phyloP scores from a whole-genome alignment of 805 yeast genomes.

The Suhomyces sp. region DNA sequence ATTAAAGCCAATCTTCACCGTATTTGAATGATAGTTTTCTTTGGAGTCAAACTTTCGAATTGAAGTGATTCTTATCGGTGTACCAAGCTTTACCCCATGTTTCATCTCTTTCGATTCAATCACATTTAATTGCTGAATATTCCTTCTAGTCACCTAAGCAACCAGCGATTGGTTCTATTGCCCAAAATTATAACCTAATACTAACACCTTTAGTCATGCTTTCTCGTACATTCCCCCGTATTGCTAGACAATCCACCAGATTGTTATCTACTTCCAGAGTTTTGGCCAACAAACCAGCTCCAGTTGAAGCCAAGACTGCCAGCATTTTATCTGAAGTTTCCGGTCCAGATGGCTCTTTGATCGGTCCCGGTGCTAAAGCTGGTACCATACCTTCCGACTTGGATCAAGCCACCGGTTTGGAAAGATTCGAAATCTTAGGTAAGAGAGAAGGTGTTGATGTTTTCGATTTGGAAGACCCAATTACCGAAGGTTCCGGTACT shows the following conservation, averaged over 20 bases:
- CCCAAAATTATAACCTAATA: conserved; percentile 4
- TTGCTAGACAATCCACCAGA: conserved; percentile 34
- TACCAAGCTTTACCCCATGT: too few relatives aligned
- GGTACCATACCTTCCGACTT: conserved; percentile 89
- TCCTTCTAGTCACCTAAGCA: neutral
- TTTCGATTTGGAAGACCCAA: conserved; percentile 85
- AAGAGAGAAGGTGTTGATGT: conserved; percentile 94
- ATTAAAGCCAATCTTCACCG: too few relatives aligned
- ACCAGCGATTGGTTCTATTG: too few relatives aligned
- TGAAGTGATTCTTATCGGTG: too few relatives aligned
- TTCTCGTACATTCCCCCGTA: conserved; percentile 41
- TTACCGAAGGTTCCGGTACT: conserved; percentile 87
- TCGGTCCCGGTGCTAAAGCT: conserved; percentile 86
- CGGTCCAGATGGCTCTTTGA: conserved; percentile 67
- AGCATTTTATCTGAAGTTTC: conserved; percentile 70
- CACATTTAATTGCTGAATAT: too few relatives aligned
- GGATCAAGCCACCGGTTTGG: conserved; percentile 98
- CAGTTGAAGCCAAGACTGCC: conserved; percentile 55
- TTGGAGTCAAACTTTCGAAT: too few relatives aligned
- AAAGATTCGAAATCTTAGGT: conserved; percentile 92
- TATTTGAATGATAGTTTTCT: too few relatives aligned
- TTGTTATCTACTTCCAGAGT: conserved; percentile 34
- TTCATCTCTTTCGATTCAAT: too few relatives aligned
- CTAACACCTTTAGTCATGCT: conserved; percentile 26
- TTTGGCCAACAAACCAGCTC: conserved; percentile 32